phyloP scores from a whole-genome alignment of 495 filamentous ascomycete genomes.

The Cryomyces antarcticus region DNA sequence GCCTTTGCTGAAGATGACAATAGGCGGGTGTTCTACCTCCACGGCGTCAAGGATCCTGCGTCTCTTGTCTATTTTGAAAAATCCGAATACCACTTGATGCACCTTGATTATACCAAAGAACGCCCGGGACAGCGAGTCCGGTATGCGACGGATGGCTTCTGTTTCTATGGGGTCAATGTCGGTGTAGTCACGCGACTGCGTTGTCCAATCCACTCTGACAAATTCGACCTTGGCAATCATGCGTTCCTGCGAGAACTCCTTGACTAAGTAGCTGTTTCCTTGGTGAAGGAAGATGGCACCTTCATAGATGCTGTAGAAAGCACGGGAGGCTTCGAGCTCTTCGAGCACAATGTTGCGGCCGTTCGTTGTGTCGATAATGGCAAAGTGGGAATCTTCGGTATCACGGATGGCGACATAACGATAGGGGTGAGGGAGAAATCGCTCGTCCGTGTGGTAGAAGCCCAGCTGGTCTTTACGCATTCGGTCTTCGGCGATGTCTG shows the following conservation, averaged over 20 bases:
- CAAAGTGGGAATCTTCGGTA: conserved; percentile 81
- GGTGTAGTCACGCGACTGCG: conserved; percentile 80
- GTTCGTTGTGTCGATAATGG: conserved; percentile 75
- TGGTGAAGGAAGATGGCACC: conserved; percentile 96
- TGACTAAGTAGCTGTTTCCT: conserved; percentile 76
- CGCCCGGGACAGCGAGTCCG: conserved; percentile 34
- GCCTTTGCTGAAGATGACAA: conserved; percentile 64
- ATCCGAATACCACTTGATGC: conserved; percentile 74
- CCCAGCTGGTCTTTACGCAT: conserved; percentile 53
- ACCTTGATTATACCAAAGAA: conserved; percentile 75
- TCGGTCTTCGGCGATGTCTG: conserved; percentile 50
- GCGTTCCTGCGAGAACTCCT: conserved; percentile 63
- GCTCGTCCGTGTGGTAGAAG: conserved; percentile 75
- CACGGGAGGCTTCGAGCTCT: conserved; percentile 85
- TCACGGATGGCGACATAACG: conserved; percentile 76
- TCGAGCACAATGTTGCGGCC: conserved; percentile 71
- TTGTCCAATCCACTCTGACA: conserved; percentile 93
- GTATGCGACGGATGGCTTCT: conserved; percentile 56
- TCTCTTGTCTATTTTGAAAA: conserved; percentile 78
- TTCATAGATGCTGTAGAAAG: conserved; percentile 92
- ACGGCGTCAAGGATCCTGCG: conserved; percentile 79
- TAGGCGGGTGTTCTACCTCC: conserved; percentile 80
- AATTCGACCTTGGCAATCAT: conserved; percentile 52
- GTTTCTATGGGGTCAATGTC: conserved; percentile 88
- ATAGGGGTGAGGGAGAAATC: conserved; percentile 72